Evolutionary conservation across 1,284 basidiomycete genomes (phyloP).

Genomic region (Mrakiaceae sp.): DNA sequence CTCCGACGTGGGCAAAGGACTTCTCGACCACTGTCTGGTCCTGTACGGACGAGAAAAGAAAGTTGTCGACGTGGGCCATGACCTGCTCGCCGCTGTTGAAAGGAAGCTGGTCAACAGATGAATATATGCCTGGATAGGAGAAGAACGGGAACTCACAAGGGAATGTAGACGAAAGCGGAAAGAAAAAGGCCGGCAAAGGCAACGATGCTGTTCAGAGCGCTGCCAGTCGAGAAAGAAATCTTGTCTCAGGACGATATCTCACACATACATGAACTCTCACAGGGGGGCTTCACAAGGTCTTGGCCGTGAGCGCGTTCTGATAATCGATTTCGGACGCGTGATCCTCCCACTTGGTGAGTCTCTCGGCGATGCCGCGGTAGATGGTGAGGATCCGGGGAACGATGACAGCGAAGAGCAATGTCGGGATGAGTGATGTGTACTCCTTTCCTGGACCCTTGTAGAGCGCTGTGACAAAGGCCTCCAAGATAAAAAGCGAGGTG

Average conservation of each 20-base stretch:
- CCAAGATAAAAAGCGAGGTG: constrained; percentile 70
- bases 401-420: constrained; percentile 66
- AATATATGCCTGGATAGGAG: background rate
- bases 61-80: constrained; percentile 48
- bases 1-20: constrained; percentile 16
- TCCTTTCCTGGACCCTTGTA: constrained; percentile 77
- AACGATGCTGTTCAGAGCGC: constrained; percentile 68
- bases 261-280: background rate
- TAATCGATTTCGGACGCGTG: constrained; percentile 68
- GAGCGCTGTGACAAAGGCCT: constrained; percentile 71
- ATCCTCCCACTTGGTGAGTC: constrained; percentile 82
- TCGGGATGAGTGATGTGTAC: constrained; percentile 55
- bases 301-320: constrained; percentile 71
- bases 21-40: constrained; percentile 22
- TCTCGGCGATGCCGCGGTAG: constrained; percentile 58
- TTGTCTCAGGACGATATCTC: background rate
- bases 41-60: constrained; percentile 28
- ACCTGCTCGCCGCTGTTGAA: constrained; percentile 42
- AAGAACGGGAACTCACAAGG: constrained; percentile 49
- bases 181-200: constrained; percentile 76
- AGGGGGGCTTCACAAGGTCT: constrained; percentile 52
- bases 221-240: constrained; percentile 14
- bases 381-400: constrained; percentile 73
- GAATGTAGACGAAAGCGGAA: constrained; percentile 82
- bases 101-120: background rate